Base-by-base conservation (phyloP, 805 yeast species). In the Grigorovia humatica region DNA sequence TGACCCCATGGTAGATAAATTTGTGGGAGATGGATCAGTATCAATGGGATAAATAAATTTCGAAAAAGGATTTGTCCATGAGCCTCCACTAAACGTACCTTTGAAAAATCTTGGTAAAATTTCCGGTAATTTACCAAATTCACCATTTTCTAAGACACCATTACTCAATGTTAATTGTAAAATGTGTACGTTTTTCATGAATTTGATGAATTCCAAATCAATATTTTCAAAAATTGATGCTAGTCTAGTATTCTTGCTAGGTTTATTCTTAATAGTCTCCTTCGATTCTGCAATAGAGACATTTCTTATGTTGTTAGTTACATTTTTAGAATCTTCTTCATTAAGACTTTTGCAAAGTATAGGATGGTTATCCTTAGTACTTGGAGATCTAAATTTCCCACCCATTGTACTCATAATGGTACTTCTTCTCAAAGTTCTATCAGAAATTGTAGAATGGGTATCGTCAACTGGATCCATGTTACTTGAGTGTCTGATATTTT, bases 51-150 rank as follows among this genome's bases (percentile, higher is more conserved):
- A 48, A 38, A 57, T 52, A 19, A 54, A 52, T 23, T 54, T 51
- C 56, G 79, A 77, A 57, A 83, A 82, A 27, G 86, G 87, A 59
- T 83, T 84, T 47, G 79, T 76, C 83, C 89, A 85, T 54, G 82
- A 81, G n/a, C 90, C 91, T 17, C 89, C 91, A 57, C 81, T 81
- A 63, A 81, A 85, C 51, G 77, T 79, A 30, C 81, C 80, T 44
- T 76, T 73, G 18, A 85, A 67, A 59, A 85, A 82, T 53, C 93
- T 72, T 9, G 93, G 89, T 56, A 81, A 79, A 1, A 82, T 69
- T 61, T 83, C 84, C 0, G 91, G 93, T 40, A 83, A 53, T 15
- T 47, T 44, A 23, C 43, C 48, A 11, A 52, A 48, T 38, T 57
- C 57, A 47, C 56, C 57, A 42, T 55, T 55, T n/a, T 54, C 47